Conservation (phyloP, 1,139 yeast genomes). For the Geotrichum carabidarum region DNA sequence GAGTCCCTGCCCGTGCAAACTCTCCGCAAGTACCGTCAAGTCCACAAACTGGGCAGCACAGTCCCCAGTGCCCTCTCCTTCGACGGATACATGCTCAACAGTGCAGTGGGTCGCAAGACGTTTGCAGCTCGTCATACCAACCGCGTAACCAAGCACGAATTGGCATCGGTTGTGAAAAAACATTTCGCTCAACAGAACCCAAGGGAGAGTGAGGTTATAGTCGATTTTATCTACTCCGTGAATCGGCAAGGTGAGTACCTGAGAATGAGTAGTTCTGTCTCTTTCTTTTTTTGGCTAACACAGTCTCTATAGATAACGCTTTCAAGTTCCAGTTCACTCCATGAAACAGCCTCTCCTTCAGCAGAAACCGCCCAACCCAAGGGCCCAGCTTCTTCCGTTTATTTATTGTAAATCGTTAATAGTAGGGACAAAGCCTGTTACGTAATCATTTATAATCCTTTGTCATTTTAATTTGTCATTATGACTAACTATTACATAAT, state of each 20-base stretch:
- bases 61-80: slow-evolving; percentile 52
- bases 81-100: slow-evolving; percentile 56
- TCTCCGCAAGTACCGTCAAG: slow-evolving; percentile 53
- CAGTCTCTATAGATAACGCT: slow-evolving; percentile 29
- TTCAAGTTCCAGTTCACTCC: slow-evolving; percentile 37
- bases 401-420: not conserved
- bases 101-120: slow-evolving; percentile 63
- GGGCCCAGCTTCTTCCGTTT: not conserved
- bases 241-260: slow-evolving; percentile 51
- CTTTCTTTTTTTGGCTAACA: not conserved
- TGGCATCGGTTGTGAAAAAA: slow-evolving; percentile 52
- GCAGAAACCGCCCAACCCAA: not conserved
- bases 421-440: no score
- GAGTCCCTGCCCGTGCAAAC: slow-evolving; percentile 49
- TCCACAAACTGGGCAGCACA: slow-evolving; percentile 40
- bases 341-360: not conserved
- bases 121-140: slow-evolving; percentile 42
- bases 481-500: not conserved
- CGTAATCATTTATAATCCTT: not conserved
- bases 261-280: not conserved
- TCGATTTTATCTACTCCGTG: slow-evolving; percentile 72
- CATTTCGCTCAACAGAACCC: slow-evolving; percentile 60
- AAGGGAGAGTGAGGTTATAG: slow-evolving; percentile 71
- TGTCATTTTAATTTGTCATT: not conserved
- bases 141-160: slow-evolving; percentile 51